Evolutionary conservation across 164 flowering plant species (phyloP).

Genomic region (Aristolochia fimbriata): DNA sequence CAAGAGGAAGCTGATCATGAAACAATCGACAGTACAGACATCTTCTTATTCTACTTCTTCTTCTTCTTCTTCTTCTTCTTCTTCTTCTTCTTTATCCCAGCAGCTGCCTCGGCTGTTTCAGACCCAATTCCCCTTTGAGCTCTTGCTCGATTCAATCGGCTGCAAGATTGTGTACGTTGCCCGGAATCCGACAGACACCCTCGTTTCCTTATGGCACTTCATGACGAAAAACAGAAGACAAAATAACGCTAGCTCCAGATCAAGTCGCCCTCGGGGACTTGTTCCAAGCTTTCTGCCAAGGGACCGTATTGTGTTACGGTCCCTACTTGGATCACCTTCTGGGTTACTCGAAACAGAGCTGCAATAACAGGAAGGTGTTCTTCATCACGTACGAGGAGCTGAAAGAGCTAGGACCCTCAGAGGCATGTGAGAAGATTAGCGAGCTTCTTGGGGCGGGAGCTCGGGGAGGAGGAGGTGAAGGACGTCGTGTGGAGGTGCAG

Average conservation of each 20-base stretch:
- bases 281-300: background rate
- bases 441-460: background rate
- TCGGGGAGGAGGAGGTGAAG: background rate
- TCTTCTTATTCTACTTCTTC: too few species aligned
- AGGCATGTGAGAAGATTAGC: background rate
- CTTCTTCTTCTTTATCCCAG: too few species aligned
- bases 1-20: too few species aligned
- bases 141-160: background rate
- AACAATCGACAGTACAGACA: too few species aligned
- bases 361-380: background rate
- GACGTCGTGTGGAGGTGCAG: background rate
- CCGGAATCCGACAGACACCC: background rate
- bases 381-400: background rate
- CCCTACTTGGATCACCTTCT: background rate
- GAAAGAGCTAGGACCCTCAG: background rate
- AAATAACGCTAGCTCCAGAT: background rate
- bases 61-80: too few species aligned
- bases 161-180: background rate
- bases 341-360: background rate
- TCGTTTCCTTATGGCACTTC: slow-evolving; percentile 1
- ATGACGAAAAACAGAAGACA: too few species aligned
- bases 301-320: background rate
- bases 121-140: background rate
- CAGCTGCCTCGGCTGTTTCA: background rate
- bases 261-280: background rate